Evolutionary conservation across 2,329 filamentous ascomycete genomes (phyloP).

Genomic region (Colletotrichum acutatum): DNA sequence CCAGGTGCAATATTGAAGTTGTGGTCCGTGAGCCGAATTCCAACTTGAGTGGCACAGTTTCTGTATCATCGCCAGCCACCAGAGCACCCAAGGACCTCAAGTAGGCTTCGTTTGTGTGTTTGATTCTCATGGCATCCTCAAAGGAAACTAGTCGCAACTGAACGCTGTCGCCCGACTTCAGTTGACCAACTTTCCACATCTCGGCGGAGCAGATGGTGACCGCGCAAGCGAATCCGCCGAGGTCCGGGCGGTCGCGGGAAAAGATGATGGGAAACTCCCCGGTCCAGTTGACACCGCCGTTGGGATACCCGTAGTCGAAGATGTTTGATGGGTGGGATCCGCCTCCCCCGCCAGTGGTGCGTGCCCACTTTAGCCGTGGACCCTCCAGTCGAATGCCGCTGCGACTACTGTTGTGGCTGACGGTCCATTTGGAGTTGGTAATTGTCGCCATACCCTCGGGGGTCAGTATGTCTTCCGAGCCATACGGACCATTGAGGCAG

Average conservation of each 20-base stretch:
- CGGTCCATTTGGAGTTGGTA: conserved; percentile 67
- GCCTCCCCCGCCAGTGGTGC: conserved; percentile 70
- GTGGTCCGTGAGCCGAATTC: not conserved
- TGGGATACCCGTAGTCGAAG: conserved; percentile 69
- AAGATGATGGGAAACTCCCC: conserved; percentile 49
- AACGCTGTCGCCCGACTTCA: conserved; percentile 43
- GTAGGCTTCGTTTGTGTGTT: not conserved
- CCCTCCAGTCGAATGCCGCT: conserved; percentile 70
- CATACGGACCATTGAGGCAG: conserved; percentile 46
- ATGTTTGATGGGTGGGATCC: conserved; percentile 71
- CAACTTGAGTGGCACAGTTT: not conserved
- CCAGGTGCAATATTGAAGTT: conserved; percentile 39
- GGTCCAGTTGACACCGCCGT: conserved; percentile 47
- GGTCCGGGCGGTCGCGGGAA: conserved; percentile 45
- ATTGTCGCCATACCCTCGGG: conserved; percentile 65
- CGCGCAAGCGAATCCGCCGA: conserved; percentile 46
- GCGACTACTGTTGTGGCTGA: conserved; percentile 70
- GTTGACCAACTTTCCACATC: conserved; percentile 49
- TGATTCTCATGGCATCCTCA: not conserved
- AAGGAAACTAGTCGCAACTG: conserved; percentile 9
- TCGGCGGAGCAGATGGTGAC: conserved; percentile 45
- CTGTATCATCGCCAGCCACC: not conserved
- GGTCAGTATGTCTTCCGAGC: conserved; percentile 44
- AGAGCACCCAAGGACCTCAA: not conserved
- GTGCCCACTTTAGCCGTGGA: conserved; percentile 67